Percentiles rank a stretch among this genome's conserved stretches.
phyloP scores from a whole-genome alignment of 2,329 filamentous ascomycete genomes.

The Fusarium longipes region DNA sequence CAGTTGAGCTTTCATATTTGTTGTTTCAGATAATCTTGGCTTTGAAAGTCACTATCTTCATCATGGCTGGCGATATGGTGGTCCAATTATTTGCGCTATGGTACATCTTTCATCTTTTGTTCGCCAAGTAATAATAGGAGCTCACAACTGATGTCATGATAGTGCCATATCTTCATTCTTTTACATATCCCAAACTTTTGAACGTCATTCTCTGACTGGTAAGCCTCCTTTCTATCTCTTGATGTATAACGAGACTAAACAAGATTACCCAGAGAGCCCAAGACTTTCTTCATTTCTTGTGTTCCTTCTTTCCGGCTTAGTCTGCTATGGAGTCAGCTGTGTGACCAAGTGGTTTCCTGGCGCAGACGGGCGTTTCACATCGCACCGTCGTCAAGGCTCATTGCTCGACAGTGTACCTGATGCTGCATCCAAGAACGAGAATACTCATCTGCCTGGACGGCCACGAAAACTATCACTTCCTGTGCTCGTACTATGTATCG shows the following conservation, averaged over 20 bases:
- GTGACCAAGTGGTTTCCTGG: slow-evolving; percentile 60
- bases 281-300: slow-evolving; percentile 61
- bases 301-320: slow-evolving; percentile 57
- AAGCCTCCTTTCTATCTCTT: slow-evolving; percentile 20
- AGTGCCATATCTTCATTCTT: slow-evolving; percentile 62
- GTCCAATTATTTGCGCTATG: slow-evolving; percentile 44
- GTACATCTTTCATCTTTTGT: slow-evolving; percentile 16
- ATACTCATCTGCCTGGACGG: slow-evolving; percentile 55
- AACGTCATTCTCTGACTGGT: slow-evolving; percentile 63
- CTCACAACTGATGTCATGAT: background rate
- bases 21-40: slow-evolving; percentile 22
- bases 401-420: slow-evolving; percentile 40
- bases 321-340: slow-evolving; percentile 57
- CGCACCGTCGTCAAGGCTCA: slow-evolving; percentile 31
- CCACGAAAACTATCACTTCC: slow-evolving; percentile 61
- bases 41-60: slow-evolving; percentile 11
- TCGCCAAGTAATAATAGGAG: background rate
- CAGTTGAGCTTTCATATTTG: slow-evolving; percentile 19
- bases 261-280: slow-evolving; percentile 56
- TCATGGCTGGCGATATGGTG: slow-evolving; percentile 39
- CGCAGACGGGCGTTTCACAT: slow-evolving; percentile 60
- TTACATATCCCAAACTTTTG: slow-evolving; percentile 59
- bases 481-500: slow-evolving; percentile 57
- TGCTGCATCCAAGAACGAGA: slow-evolving; percentile 50
- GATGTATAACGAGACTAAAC: background rate